These are phyloP conservation scores for Phytophthora ohioensis DNA, from an alignment of 352 stramenopile species.

Conservation along the genomic window DNA sequence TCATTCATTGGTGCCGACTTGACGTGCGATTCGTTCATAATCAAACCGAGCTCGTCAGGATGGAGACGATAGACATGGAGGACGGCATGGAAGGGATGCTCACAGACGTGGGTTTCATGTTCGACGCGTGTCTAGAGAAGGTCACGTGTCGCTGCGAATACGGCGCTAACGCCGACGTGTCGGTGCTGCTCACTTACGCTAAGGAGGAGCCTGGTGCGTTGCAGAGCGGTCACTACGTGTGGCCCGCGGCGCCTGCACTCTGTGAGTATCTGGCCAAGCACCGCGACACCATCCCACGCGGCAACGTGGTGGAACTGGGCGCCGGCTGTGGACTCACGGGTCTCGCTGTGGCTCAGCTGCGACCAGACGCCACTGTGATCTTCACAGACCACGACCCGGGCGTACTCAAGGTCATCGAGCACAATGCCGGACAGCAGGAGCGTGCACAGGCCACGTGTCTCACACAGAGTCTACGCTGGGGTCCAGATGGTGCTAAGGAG, in stretches of 20 bases:
- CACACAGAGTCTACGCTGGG: slow-evolving; percentile 75
- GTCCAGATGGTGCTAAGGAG: slow-evolving; percentile 63
- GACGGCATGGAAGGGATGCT: slow-evolving; percentile 51
- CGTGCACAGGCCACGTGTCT: slow-evolving; percentile 60
- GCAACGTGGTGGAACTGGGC: slow-evolving; percentile 75
- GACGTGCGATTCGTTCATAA: slow-evolving; percentile 2
- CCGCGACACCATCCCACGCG: slow-evolving; percentile 53
- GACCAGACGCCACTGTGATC: slow-evolving; percentile 65
- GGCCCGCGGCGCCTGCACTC: slow-evolving; percentile 68
- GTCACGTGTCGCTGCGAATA: slow-evolving; percentile 75
- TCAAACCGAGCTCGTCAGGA: slow-evolving; percentile 20
- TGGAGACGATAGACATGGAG: slow-evolving; percentile 44
- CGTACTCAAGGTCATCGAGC: slow-evolving; percentile 84
- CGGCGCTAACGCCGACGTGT: slow-evolving; percentile 57
- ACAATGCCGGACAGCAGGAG: slow-evolving; percentile 73
- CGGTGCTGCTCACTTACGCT: slow-evolving; percentile 75
- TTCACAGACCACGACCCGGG: slow-evolving; percentile 86
- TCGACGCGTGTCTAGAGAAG: slow-evolving; percentile 69
- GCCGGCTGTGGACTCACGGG: slow-evolving; percentile 74
- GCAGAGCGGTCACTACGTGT: slow-evolving; percentile 77
- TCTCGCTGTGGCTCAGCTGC: slow-evolving; percentile 69
- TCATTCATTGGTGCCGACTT: neutral
- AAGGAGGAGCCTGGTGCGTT: slow-evolving; percentile 64
- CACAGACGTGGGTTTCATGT: slow-evolving; percentile 74
- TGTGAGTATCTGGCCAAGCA: slow-evolving; percentile 70